A percentile compares a stretch with the other conserved stretches of the same genome.
Evolutionary conservation across 805 yeast genomes (phyloP).

Genomic region (Zygosaccharomyces siamensis): DNA sequence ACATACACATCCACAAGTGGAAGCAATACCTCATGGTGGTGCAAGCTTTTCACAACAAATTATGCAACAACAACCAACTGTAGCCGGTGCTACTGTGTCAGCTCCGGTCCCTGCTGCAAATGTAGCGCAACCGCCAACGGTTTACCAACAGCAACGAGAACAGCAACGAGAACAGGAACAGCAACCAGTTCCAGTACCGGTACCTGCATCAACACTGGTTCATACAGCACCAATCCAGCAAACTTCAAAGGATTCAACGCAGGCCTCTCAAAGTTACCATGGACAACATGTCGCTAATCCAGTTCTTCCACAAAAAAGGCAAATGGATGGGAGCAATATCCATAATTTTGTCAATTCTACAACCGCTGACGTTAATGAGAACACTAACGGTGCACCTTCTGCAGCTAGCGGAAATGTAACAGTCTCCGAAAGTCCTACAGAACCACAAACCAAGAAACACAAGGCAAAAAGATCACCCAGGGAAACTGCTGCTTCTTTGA

Average conservation of each 20-base stretch:
- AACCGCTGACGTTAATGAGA: conserved; percentile 9
- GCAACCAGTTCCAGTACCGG: conserved; percentile 2
- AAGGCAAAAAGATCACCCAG: conserved; percentile 13
- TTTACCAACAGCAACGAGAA: conserved; percentile 7
- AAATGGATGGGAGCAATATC: conserved; percentile 26
- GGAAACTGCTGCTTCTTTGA: conserved; percentile 10
- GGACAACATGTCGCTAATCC: conserved; percentile 10
- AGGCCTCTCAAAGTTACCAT: background rate
- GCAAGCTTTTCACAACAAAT: conserved; percentile 1
- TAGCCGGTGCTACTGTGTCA: conserved; percentile 3
- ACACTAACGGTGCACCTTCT: background rate
- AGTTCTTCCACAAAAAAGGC: conserved; percentile 28
- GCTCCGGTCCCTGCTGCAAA: conserved; percentile 9
- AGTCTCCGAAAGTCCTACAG: conserved; percentile 9
- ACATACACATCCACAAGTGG: conserved; percentile 4
- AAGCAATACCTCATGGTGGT: background rate
- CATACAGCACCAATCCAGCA: conserved; percentile 1
- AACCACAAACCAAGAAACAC: conserved; percentile 22
- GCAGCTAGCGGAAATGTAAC: background rate
- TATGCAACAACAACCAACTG: conserved; percentile 4
- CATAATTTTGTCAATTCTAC: conserved; percentile 32
- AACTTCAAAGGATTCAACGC: conserved; percentile 20
- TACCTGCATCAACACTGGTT: conserved; percentile 1
- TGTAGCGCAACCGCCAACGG: conserved; percentile 6
- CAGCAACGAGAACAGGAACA: background rate